Percentiles rank a stretch among this genome's conserved stretches.
Evolutionary conservation across 2,329 filamentous ascomycete species (phyloP).

Genomic region (Phaeoacremonium minimum): DNA sequence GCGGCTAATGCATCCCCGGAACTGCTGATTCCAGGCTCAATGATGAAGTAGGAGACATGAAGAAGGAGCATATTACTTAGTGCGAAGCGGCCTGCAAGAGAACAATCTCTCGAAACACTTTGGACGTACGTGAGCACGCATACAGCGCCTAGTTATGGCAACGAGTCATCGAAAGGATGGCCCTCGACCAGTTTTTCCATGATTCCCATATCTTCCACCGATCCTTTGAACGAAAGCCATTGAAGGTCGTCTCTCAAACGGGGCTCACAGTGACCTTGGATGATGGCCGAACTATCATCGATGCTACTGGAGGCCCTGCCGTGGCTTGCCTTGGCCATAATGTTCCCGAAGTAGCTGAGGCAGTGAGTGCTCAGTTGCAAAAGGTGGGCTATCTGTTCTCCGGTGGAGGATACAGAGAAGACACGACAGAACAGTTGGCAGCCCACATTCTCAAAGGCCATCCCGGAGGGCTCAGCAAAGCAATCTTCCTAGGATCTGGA

Average conservation of each 20-base stretch:
- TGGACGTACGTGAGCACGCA: too few species aligned
- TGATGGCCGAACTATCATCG: constrained; percentile 26
- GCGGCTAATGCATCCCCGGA: too few species aligned
- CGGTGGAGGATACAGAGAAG: constrained; percentile 32
- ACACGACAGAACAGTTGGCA: constrained; percentile 28
- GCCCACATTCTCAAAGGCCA: constrained; percentile 11
- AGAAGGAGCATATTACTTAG: too few species aligned
- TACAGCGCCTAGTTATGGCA: too few species aligned
- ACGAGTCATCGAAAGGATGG: too few species aligned
- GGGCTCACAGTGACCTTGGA: constrained; percentile 29
- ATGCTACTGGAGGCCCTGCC: constrained; percentile 29
- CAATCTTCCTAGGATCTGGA: constrained; percentile 13
- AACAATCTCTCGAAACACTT: too few species aligned
- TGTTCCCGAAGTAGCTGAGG: constrained; percentile 19
- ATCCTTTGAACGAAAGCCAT: not conserved
- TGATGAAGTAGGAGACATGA: too few species aligned
- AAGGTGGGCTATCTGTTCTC: constrained; percentile 21
- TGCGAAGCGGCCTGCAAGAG: too few species aligned
- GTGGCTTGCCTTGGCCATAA: constrained; percentile 25
- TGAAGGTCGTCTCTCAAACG: constrained; percentile 34
- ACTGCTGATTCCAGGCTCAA: too few species aligned
- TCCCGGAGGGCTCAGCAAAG: constrained; percentile 10
- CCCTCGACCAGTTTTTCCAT: not conserved
- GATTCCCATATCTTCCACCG: not conserved
- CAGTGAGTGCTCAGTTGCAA: constrained; percentile 20